Evolutionary conservation across 2,329 filamentous ascomycete species (phyloP), one percentile per base, ranked within the genome.

Genomic region (Lachnellula cervina): DNA sequence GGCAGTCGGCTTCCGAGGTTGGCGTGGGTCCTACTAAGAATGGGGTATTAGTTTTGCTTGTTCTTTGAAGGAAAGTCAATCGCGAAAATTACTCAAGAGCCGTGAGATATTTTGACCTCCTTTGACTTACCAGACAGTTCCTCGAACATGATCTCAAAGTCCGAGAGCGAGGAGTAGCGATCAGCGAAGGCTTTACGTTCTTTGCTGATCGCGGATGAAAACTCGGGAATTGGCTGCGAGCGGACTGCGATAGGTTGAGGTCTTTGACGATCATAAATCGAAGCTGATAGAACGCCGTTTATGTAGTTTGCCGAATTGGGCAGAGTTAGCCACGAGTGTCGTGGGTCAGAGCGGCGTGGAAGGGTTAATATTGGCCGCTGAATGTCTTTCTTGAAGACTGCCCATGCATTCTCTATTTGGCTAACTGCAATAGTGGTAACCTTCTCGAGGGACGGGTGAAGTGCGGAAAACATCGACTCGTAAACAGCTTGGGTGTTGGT

Each of bases 311-410:
- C 4, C 66, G 49, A 1, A 38, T 76, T 76, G 0, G 62, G 66
- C 1, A 81, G 69, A 0, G 65, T 66, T 0, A 82, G 66, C 0
- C 34, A 21, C 0, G 74, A 54, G 17, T 74, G 71, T 0, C 58
- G 23, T 0, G 63, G 49, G 0, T 68, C 48, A 0, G 76, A 77
- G 1, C 65, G 67, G 1, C 4, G 51, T 0, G 73, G 76, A 5
- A 86, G 70, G 0, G 32, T 40, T 0, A 71, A 72, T 2, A 86
- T 71, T 0, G 50, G 56, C 1, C 77, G 74, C 2, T 61, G 66
- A 0, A 64, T 72, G 0, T 35, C 38, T 5, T 38, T 40, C 56
- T 78, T 81, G 64, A 74, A 76, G 0, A 55, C 32, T 0, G 68
- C 57, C 75, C 79, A 81, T 3, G 64, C 50, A 0, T 19, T 54